These are phyloP conservation scores for Sphagnum tenellum DNA, from an alignment of 225 moss, liverwort and hornwort species.

Conservation along the genomic window DNA sequence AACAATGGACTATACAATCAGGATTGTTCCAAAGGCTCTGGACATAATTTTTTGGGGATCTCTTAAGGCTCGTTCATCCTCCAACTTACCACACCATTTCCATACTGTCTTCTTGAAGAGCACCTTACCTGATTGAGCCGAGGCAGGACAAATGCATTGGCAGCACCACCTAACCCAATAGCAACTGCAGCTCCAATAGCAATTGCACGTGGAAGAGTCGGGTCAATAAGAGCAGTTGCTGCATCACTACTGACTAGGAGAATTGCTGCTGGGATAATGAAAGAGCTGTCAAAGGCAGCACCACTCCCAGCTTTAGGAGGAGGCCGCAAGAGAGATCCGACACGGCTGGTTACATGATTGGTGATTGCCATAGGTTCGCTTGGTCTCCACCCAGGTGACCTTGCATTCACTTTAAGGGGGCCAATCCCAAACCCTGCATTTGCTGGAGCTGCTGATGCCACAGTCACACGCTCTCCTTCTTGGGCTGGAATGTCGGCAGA, in stretches of 20 bases:
- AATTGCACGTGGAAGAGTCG: slow-evolving; percentile 64
- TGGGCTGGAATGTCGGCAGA: slow-evolving; percentile 88
- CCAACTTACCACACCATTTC: background rate
- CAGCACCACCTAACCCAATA: slow-evolving; percentile 57
- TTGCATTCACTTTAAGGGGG: slow-evolving; percentile 60
- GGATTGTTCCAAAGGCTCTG: too few relatives aligned
- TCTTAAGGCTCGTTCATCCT: background rate
- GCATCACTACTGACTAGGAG: slow-evolving; percentile 73
- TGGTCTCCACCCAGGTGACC: slow-evolving; percentile 78
- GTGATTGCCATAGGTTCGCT: slow-evolving; percentile 83
- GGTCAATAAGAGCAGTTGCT: slow-evolving; percentile 77
- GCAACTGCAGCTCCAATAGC: slow-evolving; percentile 64
- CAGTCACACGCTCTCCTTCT: slow-evolving; percentile 80
- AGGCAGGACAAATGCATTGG: slow-evolving; percentile 72
- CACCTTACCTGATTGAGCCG: slow-evolving; percentile 70
- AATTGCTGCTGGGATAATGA: slow-evolving; percentile 56
- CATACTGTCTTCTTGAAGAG: too few relatives aligned
- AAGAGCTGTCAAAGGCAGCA: slow-evolving; percentile 52
- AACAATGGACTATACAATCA: too few relatives aligned
- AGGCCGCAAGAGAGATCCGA: slow-evolving; percentile 54
- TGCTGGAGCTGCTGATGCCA: slow-evolving; percentile 73
- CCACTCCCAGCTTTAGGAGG: slow-evolving; percentile 76
- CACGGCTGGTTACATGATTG: slow-evolving; percentile 72
- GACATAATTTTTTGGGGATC: too few relatives aligned
- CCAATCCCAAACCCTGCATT: slow-evolving; percentile 52